These are phyloP conservation scores for Fragaria vesca DNA, from an alignment of 306 rosid species.

Conservation along the genomic window DNA sequence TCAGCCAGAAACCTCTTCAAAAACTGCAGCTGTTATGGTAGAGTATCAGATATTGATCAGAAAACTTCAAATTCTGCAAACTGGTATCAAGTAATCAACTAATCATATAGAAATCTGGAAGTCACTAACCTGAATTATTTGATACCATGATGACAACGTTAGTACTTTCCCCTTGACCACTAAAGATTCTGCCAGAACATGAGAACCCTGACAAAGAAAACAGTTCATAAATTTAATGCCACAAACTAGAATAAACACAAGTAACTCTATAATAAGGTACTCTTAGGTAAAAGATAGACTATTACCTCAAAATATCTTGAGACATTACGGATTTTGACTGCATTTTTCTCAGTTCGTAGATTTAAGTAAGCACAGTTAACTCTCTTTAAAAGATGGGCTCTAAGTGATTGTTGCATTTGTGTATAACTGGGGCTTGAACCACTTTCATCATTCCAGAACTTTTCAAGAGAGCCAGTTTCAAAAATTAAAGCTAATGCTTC, in stretches of 20 bases:
- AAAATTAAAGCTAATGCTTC: constrained; percentile 38
- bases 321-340: constrained; percentile 7
- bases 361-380: constrained; percentile 6
- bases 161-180: constrained; percentile 20
- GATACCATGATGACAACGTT: constrained; percentile 32
- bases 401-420: constrained; percentile 3
- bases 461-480: constrained; percentile 26
- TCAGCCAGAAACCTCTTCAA: constrained; percentile 22
- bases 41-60: not conserved
- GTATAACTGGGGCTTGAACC: constrained; percentile 6
- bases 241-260: not conserved
- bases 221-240: not conserved
- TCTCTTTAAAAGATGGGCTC: constrained; percentile 14
- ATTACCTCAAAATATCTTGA: constrained; percentile 24
- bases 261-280: not conserved
- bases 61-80: not conserved
- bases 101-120: not conserved
- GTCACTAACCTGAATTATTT: constrained; percentile 34
- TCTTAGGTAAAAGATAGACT: not conserved
- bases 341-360: not conserved
- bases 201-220: constrained; percentile 20
- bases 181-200: not conserved
- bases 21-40: constrained; percentile 16
- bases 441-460: constrained; percentile 26
- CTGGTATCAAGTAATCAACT: not conserved